phyloP scores from a whole-genome alignment of 2,329 filamentous ascomycete species.

The Colletotrichum orchidophilum region DNA sequence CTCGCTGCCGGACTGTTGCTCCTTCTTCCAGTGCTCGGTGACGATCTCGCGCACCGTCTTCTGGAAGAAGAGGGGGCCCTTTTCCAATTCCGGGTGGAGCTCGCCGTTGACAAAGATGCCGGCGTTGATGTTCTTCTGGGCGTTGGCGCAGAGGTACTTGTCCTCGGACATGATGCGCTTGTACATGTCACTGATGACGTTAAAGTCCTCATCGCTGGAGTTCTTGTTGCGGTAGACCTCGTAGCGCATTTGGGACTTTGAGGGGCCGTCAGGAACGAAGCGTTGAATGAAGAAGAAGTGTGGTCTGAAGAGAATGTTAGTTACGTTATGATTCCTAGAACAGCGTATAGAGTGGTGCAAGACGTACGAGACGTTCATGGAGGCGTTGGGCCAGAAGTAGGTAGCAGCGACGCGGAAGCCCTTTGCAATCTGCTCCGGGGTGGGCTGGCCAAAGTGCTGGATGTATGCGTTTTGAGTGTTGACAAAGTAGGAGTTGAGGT shows the following conservation, averaged over 20 bases:
- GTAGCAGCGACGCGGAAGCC: conserved; percentile 57
- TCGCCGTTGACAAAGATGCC: conserved; percentile 71
- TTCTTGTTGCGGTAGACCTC: conserved; percentile 71
- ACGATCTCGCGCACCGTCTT: conserved; percentile 58
- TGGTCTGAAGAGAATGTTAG: conserved; percentile 47
- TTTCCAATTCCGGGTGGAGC: conserved; percentile 69
- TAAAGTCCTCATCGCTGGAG: conserved; percentile 67
- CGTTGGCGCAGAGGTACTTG: conserved; percentile 67
- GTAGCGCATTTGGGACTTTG: conserved; percentile 65
- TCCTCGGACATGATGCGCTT: conserved; percentile 72
- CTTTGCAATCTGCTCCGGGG: conserved; percentile 55
- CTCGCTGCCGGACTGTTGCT: conserved; percentile 54
- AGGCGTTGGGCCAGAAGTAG: conserved; percentile 62
- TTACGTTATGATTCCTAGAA: no score
- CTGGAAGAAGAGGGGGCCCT: conserved; percentile 67
- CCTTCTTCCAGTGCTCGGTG: conserved; percentile 55
- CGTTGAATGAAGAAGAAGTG: conserved; percentile 73
- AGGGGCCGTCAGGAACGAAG: conserved; percentile 64
- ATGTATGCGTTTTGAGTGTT: conserved; percentile 59
- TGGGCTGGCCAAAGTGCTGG: conserved; percentile 58
- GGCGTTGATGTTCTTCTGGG: conserved; percentile 69
- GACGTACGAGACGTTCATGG: conserved; percentile 59
- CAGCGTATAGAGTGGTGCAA: neutral
- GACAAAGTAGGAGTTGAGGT: conserved; percentile 64
- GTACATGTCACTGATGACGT: conserved; percentile 66